These are phyloP conservation scores for Coccinonectria pachysandricola DNA, from an alignment of 2,329 filamentous ascomycete genomes.

Conservation along the genomic window DNA sequence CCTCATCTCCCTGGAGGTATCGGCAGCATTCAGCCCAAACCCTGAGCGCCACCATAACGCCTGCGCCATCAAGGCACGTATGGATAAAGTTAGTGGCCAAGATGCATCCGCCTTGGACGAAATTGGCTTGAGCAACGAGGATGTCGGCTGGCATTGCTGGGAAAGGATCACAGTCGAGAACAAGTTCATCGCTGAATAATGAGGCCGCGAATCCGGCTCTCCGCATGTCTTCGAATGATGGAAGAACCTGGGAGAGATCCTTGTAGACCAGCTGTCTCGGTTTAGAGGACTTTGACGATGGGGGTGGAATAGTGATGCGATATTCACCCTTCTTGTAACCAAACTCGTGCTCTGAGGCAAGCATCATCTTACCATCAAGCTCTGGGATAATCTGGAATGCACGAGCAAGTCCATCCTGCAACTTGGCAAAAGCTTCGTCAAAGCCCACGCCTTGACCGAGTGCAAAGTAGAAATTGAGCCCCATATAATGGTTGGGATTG, in stretches of 20 bases:
- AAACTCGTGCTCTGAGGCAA: slow-evolving; percentile 15
- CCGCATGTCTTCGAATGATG: slow-evolving; percentile 17
- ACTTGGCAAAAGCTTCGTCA: slow-evolving; percentile 19
- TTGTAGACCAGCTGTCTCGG: slow-evolving; percentile 14
- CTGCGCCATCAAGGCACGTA: slow-evolving; percentile 19
- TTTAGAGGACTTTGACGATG: slow-evolving; percentile 2
- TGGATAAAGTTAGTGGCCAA: slow-evolving; percentile 18
- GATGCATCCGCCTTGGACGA: slow-evolving; percentile 21
- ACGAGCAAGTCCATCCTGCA: slow-evolving; percentile 25
- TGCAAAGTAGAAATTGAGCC: slow-evolving; percentile 24
- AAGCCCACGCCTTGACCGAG: slow-evolving; percentile 15
- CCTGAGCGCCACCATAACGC: slow-evolving; percentile 18
- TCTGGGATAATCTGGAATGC: slow-evolving; percentile 26
- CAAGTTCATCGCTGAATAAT: slow-evolving; percentile 16
- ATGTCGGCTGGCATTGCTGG: slow-evolving; percentile 19
- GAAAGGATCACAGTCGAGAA: slow-evolving; percentile 15
- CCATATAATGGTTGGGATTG: slow-evolving; percentile 23
- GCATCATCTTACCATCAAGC: slow-evolving; percentile 26
- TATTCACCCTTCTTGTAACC: slow-evolving; percentile 14
- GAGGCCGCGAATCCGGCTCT: slow-evolving; percentile 17
- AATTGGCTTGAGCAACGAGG: slow-evolving; percentile 21
- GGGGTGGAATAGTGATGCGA: slow-evolving; percentile 12
- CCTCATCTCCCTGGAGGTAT: slow-evolving; percentile 15
- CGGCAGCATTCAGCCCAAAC: slow-evolving; percentile 23
- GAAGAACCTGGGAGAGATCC: slow-evolving; percentile 16